phyloP scores from a whole-genome alignment of 306 rosid species.

The Aeschynomene evenia region DNA sequence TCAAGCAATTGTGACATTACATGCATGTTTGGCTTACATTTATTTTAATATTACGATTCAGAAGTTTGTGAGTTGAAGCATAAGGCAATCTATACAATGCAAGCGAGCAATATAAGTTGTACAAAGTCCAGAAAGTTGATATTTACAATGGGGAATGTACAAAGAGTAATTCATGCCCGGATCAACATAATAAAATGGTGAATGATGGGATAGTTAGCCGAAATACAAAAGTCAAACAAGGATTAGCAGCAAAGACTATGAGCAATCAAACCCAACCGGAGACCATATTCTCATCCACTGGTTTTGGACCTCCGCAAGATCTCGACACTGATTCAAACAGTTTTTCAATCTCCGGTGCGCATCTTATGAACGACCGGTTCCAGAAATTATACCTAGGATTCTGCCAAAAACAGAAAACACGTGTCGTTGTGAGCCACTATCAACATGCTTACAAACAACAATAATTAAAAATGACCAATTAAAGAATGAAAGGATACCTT shows the following conservation, averaged over 20 bases:
- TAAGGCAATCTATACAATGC: background rate
- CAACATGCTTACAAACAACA: background rate
- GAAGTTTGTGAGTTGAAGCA: background rate
- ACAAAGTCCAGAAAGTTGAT: background rate
- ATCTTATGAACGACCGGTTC: slow-evolving; percentile 88
- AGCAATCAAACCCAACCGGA: slow-evolving; percentile 74
- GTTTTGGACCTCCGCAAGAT: slow-evolving; percentile 94
- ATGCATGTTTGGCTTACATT: background rate
- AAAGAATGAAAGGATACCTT: slow-evolving; percentile 48
- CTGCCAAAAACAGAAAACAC: slow-evolving; percentile 35
- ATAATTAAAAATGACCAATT: background rate
- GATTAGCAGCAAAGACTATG: slow-evolving; percentile 27
- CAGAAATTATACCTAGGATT: slow-evolving; percentile 92
- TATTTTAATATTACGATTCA: too few species aligned
- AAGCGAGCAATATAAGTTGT: background rate
- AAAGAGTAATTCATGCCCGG: background rate
- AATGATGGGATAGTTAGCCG: background rate
- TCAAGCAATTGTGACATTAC: too few species aligned
- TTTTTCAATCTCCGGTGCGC: slow-evolving; percentile 95
- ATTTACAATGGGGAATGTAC: slow-evolving; percentile 12
- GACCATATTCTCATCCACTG: slow-evolving; percentile 88
- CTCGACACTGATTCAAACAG: slow-evolving; percentile 97
- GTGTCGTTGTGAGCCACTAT: background rate
- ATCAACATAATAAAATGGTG: background rate
- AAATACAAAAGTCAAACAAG: background rate